Conservation (phyloP, 306 rosid genomes). For the Vicia sativa region DNA sequence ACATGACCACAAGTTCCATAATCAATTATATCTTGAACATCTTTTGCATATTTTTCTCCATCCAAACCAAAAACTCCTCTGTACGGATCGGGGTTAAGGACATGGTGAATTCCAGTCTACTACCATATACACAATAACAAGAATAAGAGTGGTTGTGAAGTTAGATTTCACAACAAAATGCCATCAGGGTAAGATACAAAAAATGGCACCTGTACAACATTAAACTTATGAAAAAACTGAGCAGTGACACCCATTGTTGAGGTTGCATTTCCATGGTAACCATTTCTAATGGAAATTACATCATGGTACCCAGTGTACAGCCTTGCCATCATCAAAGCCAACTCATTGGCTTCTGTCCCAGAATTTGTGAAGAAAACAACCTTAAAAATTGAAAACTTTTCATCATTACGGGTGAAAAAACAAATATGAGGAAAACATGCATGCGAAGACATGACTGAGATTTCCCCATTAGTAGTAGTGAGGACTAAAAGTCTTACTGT, state of each 20-base stretch:
- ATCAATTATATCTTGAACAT: slow-evolving; percentile 52
- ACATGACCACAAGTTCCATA: slow-evolving; percentile 52
- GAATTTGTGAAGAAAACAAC: slow-evolving; percentile 58
- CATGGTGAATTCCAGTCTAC: slow-evolving; percentile 56
- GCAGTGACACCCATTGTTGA: slow-evolving; percentile 51
- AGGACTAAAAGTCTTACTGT: too few relatives aligned
- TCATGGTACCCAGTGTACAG: slow-evolving; percentile 50
- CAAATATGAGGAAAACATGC: too few relatives aligned
- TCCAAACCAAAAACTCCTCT: slow-evolving; percentile 53
- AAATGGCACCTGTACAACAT: slow-evolving; percentile 46
- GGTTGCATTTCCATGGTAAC: slow-evolving; percentile 58
- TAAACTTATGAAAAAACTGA: slow-evolving; percentile 48
- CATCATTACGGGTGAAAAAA: too few relatives aligned
- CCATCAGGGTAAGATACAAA: neutral
- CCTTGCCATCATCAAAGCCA: slow-evolving; percentile 55
- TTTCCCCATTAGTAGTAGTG: too few relatives aligned
- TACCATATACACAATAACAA: slow-evolving; percentile 25
- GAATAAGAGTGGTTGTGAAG: neutral
- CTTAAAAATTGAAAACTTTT: neutral
- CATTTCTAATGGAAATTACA: slow-evolving; percentile 54
- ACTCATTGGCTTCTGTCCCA: slow-evolving; percentile 58
- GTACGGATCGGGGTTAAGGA: slow-evolving; percentile 53
- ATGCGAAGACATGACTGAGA: too few relatives aligned
- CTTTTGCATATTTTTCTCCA: slow-evolving; percentile 49
- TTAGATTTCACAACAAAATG: neutral